Evolutionary conservation across 225 moss, liverwort and hornwort species (phyloP), one percentile per base, ranked within the genome.

Genomic region (Climacium dendroides): DNA sequence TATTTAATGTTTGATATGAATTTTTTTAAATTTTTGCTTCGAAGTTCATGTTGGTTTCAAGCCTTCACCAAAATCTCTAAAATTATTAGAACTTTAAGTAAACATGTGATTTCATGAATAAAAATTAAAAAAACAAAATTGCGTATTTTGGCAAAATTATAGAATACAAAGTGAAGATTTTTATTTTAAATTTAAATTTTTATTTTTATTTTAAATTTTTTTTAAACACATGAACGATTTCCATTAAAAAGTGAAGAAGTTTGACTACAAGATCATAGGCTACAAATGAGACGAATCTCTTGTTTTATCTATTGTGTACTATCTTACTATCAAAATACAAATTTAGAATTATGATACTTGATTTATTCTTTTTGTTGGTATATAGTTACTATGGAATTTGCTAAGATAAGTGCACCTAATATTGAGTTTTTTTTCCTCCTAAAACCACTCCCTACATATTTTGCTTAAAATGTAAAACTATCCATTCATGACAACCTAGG

Each of bases 231-330:
- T n/a, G n/a, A n/a, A n/a, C n/a, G n/a, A n/a, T n/a, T n/a, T n/a
- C n/a, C n/a, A n/a, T n/a, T n/a, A n/a, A n/a, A 48, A 19, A 48
- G 12, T 47, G 0, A 29, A 30, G 43, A 45, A 45, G 10, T 48
- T 74, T 74, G 32, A 32, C 4, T 47, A 19, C 1, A 0, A 0
- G 0, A 0, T 10, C 0, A 0, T 48, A 19, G 19, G 1, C 0
- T 16, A 0, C 28, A 45, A 41, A 28, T 4, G 5, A 15, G 15
- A 43, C 16, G 5, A 43, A 71, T 26, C 3, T 26, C 26, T 0
- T 41, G 0, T 70, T 26, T 26, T 6, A 70, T 25, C 26, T 8
- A 15, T 3, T 26, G 9, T 3, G 0, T 9, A 26, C 5, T 3
- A 71, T n/a, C n/a, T n/a, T n/a, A 43, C 9, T 32, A 19, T 19